These are phyloP conservation scores for Mycena floridula DNA, from an alignment of 768 basidiomycete genomes.

Conservation along the genomic window DNA sequence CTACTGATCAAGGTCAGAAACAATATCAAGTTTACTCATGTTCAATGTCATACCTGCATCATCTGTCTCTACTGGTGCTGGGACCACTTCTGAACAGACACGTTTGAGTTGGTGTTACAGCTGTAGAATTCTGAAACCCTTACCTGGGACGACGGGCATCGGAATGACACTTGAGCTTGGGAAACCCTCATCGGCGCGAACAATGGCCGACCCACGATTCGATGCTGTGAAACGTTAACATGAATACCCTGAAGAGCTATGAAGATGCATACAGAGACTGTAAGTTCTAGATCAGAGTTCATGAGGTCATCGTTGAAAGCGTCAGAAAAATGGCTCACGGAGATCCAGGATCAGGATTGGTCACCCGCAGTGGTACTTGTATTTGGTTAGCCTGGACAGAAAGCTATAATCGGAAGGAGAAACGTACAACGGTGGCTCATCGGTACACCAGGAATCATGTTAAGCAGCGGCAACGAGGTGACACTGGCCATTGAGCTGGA, in stretches of 20 bases:
- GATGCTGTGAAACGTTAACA: neutral
- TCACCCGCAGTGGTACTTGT: constrained; percentile 32
- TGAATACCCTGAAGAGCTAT: no score
- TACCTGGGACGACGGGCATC: no score
- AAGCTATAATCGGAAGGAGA: constrained; percentile 3
- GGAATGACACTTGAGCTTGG: no score
- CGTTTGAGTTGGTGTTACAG: neutral
- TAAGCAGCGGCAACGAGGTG: constrained; percentile 42
- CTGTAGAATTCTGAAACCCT: no score
- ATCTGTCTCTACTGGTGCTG: no score
- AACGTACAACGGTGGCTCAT: constrained; percentile 37
- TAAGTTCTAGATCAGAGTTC: neutral
- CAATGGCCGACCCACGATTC: neutral
- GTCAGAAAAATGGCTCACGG: neutral
- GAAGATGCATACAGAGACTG: no score
- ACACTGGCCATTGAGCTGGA: constrained; percentile 38
- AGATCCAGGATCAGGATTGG: constrained; percentile 22
- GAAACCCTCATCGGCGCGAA: no score
- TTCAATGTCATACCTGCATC: neutral
- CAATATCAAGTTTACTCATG: neutral
- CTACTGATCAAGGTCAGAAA: neutral
- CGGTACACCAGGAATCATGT: constrained; percentile 41
- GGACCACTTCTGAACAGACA: neutral
- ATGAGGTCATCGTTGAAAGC: no score
- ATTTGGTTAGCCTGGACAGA: constrained; percentile 1